Conservation (phyloP, 441 rosid species). For the Erodium texanum region DNA sequence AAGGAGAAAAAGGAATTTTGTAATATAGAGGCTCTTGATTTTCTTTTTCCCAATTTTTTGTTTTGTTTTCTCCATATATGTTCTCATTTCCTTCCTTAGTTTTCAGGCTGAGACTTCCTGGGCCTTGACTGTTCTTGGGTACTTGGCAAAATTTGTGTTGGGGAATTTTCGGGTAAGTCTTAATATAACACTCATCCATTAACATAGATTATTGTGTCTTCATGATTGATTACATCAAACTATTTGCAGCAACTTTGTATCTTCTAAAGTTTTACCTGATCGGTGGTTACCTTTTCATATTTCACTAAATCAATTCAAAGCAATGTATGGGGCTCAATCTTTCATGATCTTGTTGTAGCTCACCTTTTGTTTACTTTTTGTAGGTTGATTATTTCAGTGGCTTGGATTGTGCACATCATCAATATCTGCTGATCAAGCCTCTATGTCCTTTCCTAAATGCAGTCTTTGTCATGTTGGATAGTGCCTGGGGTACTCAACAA, state of each 20-base stretch:
- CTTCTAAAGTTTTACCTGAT: neutral
- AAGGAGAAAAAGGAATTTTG: constrained; percentile 79
- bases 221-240: neutral
- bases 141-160: constrained; percentile 83
- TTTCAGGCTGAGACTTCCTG: constrained; percentile 95
- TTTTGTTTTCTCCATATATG: constrained; percentile 5
- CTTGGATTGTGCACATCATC: constrained; percentile 92
- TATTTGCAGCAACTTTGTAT: neutral
- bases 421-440: constrained; percentile 77
- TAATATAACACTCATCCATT: neutral
- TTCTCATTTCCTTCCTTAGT: constrained; percentile 13
- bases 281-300: neutral
- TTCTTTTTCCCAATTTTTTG: neutral
- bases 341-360: neutral
- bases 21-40: neutral
- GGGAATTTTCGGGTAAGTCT: constrained; percentile 86
- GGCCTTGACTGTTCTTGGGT: constrained; percentile 95
- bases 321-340: neutral
- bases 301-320: neutral
- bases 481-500: constrained; percentile 69
- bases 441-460: constrained; percentile 88
- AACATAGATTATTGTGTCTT: neutral
- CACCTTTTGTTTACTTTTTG: constrained; percentile 5
- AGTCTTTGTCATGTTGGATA: constrained; percentile 97
- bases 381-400: constrained; percentile 90